These are phyloP conservation scores for Suhomyces bokatorum DNA, from an alignment of 1,139 yeast genomes.

Conservation along the genomic window DNA sequence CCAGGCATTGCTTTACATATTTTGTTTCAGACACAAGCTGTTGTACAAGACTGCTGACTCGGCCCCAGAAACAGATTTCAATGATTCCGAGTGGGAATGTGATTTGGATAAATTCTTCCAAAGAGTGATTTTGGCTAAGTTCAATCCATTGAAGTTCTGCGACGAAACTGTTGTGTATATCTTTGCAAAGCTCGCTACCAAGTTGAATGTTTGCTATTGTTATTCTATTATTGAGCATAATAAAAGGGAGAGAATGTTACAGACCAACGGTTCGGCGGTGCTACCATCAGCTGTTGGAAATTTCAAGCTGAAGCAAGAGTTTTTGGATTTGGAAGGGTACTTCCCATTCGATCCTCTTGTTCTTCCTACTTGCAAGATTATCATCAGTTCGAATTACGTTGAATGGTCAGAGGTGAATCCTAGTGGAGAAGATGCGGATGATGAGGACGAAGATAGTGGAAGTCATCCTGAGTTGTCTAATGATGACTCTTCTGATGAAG, in stretches of 20 bases:
- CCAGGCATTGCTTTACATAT: conserved; percentile 87
- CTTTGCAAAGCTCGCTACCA: conserved; percentile 91
- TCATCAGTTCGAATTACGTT: conserved; percentile 53
- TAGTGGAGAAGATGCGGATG: conserved; percentile 57
- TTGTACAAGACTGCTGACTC: conserved; percentile 41
- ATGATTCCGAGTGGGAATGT: conserved; percentile 69
- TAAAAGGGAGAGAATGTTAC: conserved; percentile 61
- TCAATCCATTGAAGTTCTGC: conserved; percentile 91
- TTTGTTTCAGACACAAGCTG: conserved; percentile 78
- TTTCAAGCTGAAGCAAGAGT: conserved; percentile 67
- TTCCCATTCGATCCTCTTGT: conserved; percentile 95
- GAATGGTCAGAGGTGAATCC: conserved; percentile 71
- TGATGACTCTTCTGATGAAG: conserved; percentile 30
- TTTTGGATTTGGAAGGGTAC: conserved; percentile 84
- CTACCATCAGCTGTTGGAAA: conserved; percentile 38
- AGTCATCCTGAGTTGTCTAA: conserved; percentile 35
- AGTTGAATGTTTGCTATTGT: conserved; percentile 88
- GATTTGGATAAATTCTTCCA: conserved; percentile 84
- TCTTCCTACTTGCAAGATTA: conserved; percentile 57
- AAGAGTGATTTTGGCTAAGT: conserved; percentile 79
- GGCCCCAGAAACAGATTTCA: conserved; percentile 17
- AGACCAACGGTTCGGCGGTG: conserved; percentile 28
- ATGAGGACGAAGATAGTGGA: conserved; percentile 52
- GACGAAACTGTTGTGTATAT: conserved; percentile 91
- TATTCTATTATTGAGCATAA: conserved; percentile 91